phyloP scores from a whole-genome alignment of 176 grass and related monocot genomes.

The Elymus sibiricus region DNA sequence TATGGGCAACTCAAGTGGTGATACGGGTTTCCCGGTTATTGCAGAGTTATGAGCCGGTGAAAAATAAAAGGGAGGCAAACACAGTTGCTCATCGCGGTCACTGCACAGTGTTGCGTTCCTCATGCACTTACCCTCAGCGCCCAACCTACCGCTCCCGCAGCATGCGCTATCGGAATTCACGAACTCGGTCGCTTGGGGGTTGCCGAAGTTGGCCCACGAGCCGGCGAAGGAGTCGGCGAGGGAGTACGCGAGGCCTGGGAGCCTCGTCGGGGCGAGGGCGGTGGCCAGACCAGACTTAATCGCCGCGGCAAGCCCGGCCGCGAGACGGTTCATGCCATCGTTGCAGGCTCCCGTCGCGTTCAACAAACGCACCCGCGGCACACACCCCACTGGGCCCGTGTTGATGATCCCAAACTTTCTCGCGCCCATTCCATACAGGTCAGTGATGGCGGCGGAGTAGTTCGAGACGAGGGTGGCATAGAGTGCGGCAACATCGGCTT shows the following conservation, averaged over 20 bases:
- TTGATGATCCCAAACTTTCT: slow-evolving; percentile 36
- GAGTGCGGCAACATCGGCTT: neutral
- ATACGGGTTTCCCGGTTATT: too few species aligned
- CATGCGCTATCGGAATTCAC: slow-evolving; percentile 20
- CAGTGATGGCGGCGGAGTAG: slow-evolving; percentile 12
- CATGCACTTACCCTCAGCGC: neutral
- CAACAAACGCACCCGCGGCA: neutral
- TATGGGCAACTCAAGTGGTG: too few species aligned
- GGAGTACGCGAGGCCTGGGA: slow-evolving; percentile 26
- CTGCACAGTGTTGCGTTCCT: neutral
- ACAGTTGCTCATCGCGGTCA: neutral
- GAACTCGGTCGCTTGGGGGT: neutral
- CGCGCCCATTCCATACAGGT: slow-evolving; percentile 26
- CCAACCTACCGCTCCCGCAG: slow-evolving; percentile 27
- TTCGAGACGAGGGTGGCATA: slow-evolving; percentile 19
- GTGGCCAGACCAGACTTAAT: neutral
- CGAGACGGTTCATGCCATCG: slow-evolving; percentile 25
- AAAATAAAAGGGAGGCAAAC: too few species aligned
- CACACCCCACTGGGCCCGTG: slow-evolving; percentile 28
- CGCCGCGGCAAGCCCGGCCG: slow-evolving; percentile 20
- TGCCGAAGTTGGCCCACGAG: neutral
- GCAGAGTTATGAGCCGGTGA: too few species aligned
- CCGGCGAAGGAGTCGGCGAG: slow-evolving; percentile 13
- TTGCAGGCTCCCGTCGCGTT: slow-evolving; percentile 21
- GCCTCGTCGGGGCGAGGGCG: neutral